Percentiles rank a stretch among this genome's conserved stretches.
phyloP scores from a whole-genome alignment of 257 asterid genomes.

The Verbascum thapsus region DNA sequence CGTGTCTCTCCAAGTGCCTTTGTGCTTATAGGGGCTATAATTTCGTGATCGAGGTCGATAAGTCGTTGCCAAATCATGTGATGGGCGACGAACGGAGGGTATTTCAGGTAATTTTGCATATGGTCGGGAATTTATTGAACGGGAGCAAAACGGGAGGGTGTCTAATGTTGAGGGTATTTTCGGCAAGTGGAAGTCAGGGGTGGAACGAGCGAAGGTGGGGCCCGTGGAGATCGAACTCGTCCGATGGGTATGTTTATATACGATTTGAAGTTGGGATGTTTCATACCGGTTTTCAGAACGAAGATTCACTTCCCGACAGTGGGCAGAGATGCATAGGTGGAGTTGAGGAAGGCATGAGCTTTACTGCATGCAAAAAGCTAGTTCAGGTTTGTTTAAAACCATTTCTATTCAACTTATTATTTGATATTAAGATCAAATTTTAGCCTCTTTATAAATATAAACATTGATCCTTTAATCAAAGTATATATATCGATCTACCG shows the following conservation, averaged over 20 bases:
- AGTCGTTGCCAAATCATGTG: constrained; percentile 68
- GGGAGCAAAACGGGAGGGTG: constrained; percentile 59
- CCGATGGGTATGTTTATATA: constrained; percentile 54
- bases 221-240: constrained; percentile 59
- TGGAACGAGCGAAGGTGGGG: constrained; percentile 65
- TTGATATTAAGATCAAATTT: too few species aligned
- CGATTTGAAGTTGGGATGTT: constrained; percentile 62
- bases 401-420: too few species aligned
- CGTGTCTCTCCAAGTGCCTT: constrained; percentile 84
- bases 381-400: constrained; percentile 61
- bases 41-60: constrained; percentile 71
- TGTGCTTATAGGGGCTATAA: constrained; percentile 60
- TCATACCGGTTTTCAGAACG: constrained; percentile 33
- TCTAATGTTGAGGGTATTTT: constrained; percentile 55
- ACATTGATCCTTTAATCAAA: too few species aligned
- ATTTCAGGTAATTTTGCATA: constrained; percentile 81
- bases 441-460: too few species aligned
- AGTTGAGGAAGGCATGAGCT: constrained; percentile 78
- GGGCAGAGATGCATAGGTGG: constrained; percentile 44
- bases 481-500: too few species aligned
- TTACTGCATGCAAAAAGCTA: constrained; percentile 75
- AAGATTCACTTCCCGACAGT: constrained; percentile 24
- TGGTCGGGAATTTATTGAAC: constrained; percentile 75
- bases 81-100: constrained; percentile 94
- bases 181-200: constrained; percentile 58